Percentiles rank a stretch among this genome's conserved stretches.
Evolutionary conservation across 2,329 filamentous ascomycete genomes (phyloP).

Genomic region (Coniochaeta hoffmannii): DNA sequence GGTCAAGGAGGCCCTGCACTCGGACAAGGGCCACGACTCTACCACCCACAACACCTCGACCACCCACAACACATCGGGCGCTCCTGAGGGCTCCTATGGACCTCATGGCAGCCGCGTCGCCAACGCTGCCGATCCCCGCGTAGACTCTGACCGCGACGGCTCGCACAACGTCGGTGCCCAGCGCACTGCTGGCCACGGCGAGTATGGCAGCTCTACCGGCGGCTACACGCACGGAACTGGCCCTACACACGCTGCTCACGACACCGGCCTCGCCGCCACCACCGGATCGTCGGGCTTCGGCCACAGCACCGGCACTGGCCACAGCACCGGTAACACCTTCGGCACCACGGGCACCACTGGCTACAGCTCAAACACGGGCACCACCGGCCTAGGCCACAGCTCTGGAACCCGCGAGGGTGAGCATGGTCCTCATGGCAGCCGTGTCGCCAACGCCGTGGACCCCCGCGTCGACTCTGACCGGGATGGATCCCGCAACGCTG

Average conservation of each 20-base stretch:
- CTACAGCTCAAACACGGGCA: not conserved
- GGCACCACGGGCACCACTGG: too few species aligned
- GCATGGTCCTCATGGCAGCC: conserved; percentile 29
- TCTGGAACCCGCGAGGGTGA: conserved; percentile 14
- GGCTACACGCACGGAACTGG: not conserved
- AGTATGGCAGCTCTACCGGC: not conserved
- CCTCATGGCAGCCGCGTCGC: conserved; percentile 1
- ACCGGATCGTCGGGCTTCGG: not conserved
- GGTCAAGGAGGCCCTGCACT: conserved; percentile 47
- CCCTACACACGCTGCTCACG: not conserved
- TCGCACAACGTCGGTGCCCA: conserved; percentile 7
- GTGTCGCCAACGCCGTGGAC: conserved; percentile 37
- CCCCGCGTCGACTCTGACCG: conserved; percentile 40
- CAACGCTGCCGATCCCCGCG: conserved; percentile 32
- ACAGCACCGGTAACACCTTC: not conserved
- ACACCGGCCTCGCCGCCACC: not conserved
- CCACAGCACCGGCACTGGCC: conserved; percentile 1
- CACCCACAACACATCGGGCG: conserved; percentile 1
- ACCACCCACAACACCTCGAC: conserved; percentile 3
- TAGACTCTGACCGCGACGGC: conserved; percentile 35
- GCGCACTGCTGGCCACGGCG: not conserved
- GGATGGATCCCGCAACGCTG: conserved; percentile 17
- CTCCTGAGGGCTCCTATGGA: conserved; percentile 7
- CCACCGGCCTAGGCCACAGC: not conserved
- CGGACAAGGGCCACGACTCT: conserved; percentile 31